Conservation (phyloP, 2,329 filamentous ascomycete genomes). For the Aspergillus novoparasiticus region DNA sequence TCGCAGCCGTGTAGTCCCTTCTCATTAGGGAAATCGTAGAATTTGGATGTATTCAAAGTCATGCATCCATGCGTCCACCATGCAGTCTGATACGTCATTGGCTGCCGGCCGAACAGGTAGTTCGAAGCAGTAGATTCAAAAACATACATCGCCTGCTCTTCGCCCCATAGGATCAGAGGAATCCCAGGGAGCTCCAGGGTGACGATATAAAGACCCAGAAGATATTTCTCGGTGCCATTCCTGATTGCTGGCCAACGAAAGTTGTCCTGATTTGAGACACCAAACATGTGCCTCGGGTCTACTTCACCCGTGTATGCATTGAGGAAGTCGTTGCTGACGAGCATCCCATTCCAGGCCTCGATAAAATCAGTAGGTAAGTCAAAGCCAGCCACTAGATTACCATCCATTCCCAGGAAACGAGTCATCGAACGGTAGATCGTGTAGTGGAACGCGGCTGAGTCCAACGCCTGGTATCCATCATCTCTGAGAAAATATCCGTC, state of each 20-base stretch:
- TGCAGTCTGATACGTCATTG: slow-evolving; percentile 63
- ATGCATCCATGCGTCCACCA: slow-evolving; percentile 70
- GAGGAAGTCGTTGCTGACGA: slow-evolving; percentile 61
- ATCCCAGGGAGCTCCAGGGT: slow-evolving; percentile 64
- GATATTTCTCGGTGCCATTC: slow-evolving; percentile 59
- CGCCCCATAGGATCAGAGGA: slow-evolving; percentile 65
- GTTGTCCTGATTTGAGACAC: slow-evolving; percentile 67
- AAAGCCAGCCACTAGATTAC: slow-evolving; percentile 56
- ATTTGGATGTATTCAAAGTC: slow-evolving; percentile 57
- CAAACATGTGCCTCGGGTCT: slow-evolving; percentile 67
- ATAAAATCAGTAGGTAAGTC: slow-evolving; percentile 59
- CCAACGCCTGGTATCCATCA: slow-evolving; percentile 56
- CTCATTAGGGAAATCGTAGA: slow-evolving; percentile 60
- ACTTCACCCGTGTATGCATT: slow-evolving; percentile 63
- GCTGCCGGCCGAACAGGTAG: slow-evolving; percentile 66
- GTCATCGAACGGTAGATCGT: slow-evolving; percentile 63
- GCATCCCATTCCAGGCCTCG: slow-evolving; percentile 58
- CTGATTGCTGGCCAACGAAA: slow-evolving; percentile 64
- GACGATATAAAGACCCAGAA: slow-evolving; percentile 61
- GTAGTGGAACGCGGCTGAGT: slow-evolving; percentile 65
- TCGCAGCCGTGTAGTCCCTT: slow-evolving; percentile 58
- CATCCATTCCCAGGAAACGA: slow-evolving; percentile 64
- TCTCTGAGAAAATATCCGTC: slow-evolving; percentile 56
- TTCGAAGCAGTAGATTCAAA: slow-evolving; percentile 66
- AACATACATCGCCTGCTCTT: slow-evolving; percentile 67